Conservation (phyloP, 768 basidiomycete genomes). For the Mycena rosella region DNA sequence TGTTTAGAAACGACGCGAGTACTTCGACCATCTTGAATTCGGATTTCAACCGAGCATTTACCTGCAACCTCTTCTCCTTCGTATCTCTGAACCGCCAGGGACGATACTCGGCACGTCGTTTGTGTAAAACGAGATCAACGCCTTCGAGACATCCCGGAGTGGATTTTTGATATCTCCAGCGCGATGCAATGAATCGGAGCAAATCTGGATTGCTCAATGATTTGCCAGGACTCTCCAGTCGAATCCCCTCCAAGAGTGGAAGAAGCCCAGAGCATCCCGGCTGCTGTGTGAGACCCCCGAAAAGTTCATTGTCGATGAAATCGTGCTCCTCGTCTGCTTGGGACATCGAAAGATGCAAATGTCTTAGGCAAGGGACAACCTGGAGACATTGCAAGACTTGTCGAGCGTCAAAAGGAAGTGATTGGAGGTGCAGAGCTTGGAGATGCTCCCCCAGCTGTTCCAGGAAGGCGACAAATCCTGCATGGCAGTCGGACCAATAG, state of each 20-base stretch:
- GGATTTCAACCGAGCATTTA: conserved; percentile 37
- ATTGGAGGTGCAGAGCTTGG: conserved; percentile 48
- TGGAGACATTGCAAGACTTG: conserved; percentile 49
- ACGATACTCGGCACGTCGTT: conserved; percentile 39
- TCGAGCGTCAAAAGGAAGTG: conserved; percentile 53
- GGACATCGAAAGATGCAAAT: conserved; percentile 52
- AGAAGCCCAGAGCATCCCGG: conserved; percentile 27
- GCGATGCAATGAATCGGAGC: conserved; percentile 50
- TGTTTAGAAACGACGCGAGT: conserved; percentile 25
- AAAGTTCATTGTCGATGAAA: conserved; percentile 52
- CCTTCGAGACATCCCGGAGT: conserved; percentile 36
- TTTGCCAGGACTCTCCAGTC: conserved; percentile 53
- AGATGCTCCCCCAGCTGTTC: conserved; percentile 44
- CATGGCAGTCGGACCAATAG: conserved; percentile 20
- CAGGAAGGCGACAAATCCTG: conserved; percentile 25
- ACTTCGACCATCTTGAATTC: conserved; percentile 29
- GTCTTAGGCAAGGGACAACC: conserved; percentile 44
- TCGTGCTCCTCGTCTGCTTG: conserved; percentile 48
- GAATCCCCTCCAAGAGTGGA: conserved; percentile 43
- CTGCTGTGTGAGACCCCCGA: conserved; percentile 39
- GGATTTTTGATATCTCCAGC: conserved; percentile 40
- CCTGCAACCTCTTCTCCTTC: conserved; percentile 46
- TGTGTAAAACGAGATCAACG: conserved; percentile 48
- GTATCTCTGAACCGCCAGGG: conserved; percentile 38
- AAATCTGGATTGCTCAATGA: conserved; percentile 42